Percentiles rank a stretch among this genome's conserved stretches.
Evolutionary conservation across 2,329 filamentous ascomycete genomes (phyloP).

Genomic region (Penicillium digitatum): DNA sequence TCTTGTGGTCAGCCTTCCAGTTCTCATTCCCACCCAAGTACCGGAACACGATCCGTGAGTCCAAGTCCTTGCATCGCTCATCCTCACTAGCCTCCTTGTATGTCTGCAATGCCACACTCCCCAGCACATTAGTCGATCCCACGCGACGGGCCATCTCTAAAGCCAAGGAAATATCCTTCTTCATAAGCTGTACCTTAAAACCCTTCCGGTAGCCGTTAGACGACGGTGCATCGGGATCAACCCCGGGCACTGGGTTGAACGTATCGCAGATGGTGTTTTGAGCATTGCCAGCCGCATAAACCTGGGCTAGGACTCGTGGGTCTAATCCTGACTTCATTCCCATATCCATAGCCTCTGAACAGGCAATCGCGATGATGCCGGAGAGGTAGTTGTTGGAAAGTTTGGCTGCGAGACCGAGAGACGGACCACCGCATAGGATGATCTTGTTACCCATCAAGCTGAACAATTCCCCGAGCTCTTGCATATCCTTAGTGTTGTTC

Average conservation of each 20-base stretch:
- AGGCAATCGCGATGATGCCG: slow-evolving; percentile 57
- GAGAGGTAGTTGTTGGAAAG: slow-evolving; percentile 60
- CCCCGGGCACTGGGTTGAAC: slow-evolving; percentile 51
- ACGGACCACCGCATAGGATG: slow-evolving; percentile 55
- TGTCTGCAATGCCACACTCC: slow-evolving; percentile 48
- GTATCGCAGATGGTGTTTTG: slow-evolving; percentile 52
- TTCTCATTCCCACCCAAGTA: slow-evolving; percentile 54
- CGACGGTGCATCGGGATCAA: slow-evolving; percentile 48
- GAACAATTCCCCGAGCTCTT: slow-evolving; percentile 45
- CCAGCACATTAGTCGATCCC: slow-evolving; percentile 50
- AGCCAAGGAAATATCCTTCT: slow-evolving; percentile 56
- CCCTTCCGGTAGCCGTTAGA: slow-evolving; percentile 51
- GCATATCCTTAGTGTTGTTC: slow-evolving; percentile 31
- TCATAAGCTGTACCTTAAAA: slow-evolving; percentile 59
- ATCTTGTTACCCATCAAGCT: slow-evolving; percentile 52
- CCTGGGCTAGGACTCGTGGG: slow-evolving; percentile 50
- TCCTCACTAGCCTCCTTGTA: slow-evolving; percentile 53
- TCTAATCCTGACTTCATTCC: slow-evolving; percentile 57
- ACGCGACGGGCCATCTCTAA: slow-evolving; percentile 53
- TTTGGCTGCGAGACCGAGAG: slow-evolving; percentile 56
- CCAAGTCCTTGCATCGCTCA: slow-evolving; percentile 50
- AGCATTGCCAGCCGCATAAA: slow-evolving; percentile 51
- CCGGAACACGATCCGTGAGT: slow-evolving; percentile 57
- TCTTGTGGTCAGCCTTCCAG: slow-evolving; percentile 34
- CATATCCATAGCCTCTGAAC: slow-evolving; percentile 58